A percentile compares a stretch with the other conserved stretches of the same genome.
Evolutionary conservation across 179 eudicot genomes (phyloP).

Genomic region (Nepenthes alata): DNA sequence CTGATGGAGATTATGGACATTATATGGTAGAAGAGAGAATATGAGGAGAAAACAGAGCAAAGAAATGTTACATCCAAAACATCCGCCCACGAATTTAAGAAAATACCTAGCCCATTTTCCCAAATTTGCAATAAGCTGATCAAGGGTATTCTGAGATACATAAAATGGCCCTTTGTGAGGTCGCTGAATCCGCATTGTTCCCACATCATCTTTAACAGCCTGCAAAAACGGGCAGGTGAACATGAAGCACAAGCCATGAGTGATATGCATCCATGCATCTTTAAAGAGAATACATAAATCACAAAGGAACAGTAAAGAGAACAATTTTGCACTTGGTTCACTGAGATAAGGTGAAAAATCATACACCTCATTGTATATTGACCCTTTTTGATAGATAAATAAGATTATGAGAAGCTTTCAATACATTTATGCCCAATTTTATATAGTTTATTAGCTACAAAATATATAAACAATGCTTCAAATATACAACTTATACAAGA

Average conservation of each 20-base stretch:
- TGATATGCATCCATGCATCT: not conserved
- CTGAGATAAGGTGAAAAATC: not conserved
- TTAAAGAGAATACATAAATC: not conserved
- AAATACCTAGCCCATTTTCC: slow-evolving; percentile 90
- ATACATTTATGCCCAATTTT: no score
- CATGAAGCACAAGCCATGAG: slow-evolving; percentile 1
- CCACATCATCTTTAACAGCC: slow-evolving; percentile 93
- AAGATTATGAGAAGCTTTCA: no score
- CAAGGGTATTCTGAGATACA: slow-evolving; percentile 68
- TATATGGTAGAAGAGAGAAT: slow-evolving; percentile 4
- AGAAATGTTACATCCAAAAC: no score
- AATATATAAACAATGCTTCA: no score
- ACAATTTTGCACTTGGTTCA: not conserved
- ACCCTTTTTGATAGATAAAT: no score
- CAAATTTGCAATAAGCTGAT: slow-evolving; percentile 87
- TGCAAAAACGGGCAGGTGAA: slow-evolving; percentile 14
- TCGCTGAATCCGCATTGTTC: slow-evolving; percentile 71
- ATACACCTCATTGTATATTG: no score
- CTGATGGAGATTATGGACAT: slow-evolving; percentile 25
- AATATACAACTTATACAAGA: no score
- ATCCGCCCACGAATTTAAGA: not conserved
- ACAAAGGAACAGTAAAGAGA: not conserved
- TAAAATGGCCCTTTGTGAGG: slow-evolving; percentile 94
- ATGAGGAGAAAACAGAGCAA: not conserved
- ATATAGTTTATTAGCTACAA: no score